Evolutionary conservation across 257 asterid genomes (phyloP).

Genomic region (Lycium ferocissimum): DNA sequence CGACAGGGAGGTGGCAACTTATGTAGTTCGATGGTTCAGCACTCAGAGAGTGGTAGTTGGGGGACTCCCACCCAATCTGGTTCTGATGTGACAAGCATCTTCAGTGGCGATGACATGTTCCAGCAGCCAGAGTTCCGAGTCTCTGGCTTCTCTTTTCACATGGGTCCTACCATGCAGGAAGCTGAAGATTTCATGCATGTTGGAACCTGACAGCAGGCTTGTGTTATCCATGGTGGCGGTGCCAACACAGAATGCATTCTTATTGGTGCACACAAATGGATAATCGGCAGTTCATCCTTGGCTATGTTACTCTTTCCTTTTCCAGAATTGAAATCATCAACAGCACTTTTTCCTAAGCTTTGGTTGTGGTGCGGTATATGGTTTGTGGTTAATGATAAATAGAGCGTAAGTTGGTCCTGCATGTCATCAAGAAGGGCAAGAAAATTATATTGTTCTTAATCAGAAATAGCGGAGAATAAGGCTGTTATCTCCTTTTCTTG

Average conservation of each 20-base stretch:
- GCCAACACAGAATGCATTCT: slow-evolving; percentile 28
- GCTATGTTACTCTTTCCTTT: slow-evolving; percentile 56
- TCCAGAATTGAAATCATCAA: slow-evolving; percentile 34
- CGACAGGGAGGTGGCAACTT: slow-evolving; percentile 23
- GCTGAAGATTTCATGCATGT: slow-evolving; percentile 35
- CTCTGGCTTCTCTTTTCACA: slow-evolving; percentile 36
- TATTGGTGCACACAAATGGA: slow-evolving; percentile 37
- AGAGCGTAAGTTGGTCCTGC: not conserved
- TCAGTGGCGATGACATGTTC: slow-evolving; percentile 53
- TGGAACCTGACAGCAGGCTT: slow-evolving; percentile 43
- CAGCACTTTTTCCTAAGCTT: not conserved
- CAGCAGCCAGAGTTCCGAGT: slow-evolving; percentile 48
- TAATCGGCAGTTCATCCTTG: slow-evolving; percentile 91
- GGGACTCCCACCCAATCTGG: slow-evolving; percentile 49
- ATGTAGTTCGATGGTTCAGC: slow-evolving; percentile 36
- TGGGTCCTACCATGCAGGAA: not conserved
- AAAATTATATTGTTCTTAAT: not conserved
- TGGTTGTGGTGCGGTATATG: not conserved
- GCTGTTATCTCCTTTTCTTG: slow-evolving; percentile 7
- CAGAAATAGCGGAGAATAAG: not conserved
- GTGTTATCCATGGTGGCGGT: slow-evolving; percentile 48
- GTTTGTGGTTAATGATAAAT: not conserved
- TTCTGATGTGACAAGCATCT: slow-evolving; percentile 65
- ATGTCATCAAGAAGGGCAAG: slow-evolving; percentile 18
- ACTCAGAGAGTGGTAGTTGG: slow-evolving; percentile 57